phyloP scores from a whole-genome alignment of 129 eudicot genomes.

The Apium graveolens region DNA sequence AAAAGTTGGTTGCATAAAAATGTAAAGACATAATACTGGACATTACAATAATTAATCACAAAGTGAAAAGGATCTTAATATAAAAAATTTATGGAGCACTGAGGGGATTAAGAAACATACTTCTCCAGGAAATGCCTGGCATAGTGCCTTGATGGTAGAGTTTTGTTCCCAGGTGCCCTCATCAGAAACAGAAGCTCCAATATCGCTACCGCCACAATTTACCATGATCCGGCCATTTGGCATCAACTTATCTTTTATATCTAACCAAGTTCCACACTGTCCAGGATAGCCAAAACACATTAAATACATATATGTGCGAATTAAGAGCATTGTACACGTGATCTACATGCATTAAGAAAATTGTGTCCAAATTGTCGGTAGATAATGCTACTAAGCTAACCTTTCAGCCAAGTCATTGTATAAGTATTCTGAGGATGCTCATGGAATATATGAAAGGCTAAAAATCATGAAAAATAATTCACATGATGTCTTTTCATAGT shows the following conservation, averaged over 20 bases:
- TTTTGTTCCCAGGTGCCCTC: slow-evolving; percentile 40
- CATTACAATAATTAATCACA: neutral
- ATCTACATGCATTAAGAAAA: neutral
- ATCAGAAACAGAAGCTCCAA: slow-evolving; percentile 1
- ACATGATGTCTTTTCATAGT: neutral
- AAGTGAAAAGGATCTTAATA: neutral
- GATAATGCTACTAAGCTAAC: neutral
- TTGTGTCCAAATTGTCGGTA: neutral
- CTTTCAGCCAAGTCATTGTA: neutral
- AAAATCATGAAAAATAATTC: neutral
- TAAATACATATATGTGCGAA: neutral
- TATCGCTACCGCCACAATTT: slow-evolving; percentile 63
- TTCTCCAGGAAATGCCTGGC: slow-evolving; percentile 69
- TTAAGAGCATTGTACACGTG: neutral
- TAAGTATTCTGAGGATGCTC: neutral
- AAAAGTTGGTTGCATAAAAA: neutral
- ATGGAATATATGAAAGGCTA: neutral
- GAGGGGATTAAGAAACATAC: slow-evolving; percentile 16
- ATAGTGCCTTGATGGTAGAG: slow-evolving; percentile 52
- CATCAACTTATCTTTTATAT: slow-evolving; percentile 57
- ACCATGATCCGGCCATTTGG: slow-evolving; percentile 85
- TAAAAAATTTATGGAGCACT: neutral
- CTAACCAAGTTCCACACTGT: slow-evolving; percentile 71
- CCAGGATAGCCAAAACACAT: slow-evolving; percentile 1
- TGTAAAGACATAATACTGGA: neutral